Evolutionary conservation across 306 rosid species (phyloP).

Genomic region (Nissolia schottii): DNA sequence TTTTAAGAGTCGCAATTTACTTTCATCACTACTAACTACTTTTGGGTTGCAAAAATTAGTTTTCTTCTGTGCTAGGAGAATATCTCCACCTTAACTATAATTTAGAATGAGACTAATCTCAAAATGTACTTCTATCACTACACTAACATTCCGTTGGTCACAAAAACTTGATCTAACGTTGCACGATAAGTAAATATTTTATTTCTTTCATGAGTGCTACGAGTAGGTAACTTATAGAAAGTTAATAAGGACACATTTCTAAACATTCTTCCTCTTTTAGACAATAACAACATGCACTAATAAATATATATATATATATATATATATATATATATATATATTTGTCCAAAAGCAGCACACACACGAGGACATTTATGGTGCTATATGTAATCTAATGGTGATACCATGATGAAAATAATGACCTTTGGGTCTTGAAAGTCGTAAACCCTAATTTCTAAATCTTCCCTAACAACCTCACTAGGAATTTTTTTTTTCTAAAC

Average conservation of each 20-base stretch:
- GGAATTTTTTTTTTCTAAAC: background rate
- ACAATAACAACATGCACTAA: slow-evolving; percentile 8
- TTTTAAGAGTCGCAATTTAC: no score
- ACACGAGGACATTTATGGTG: background rate
- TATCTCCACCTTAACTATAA: no score
- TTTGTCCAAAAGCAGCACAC: background rate
- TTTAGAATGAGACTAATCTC: no score
- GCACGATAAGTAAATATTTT: background rate
- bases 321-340: no score
- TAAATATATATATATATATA: no score
- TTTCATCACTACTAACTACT: no score
- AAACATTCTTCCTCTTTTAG: background rate
- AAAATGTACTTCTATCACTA: no score
- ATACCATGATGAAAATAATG: background rate
- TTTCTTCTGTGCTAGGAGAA: no score
- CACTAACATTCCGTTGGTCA: no score
- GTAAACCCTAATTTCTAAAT: slow-evolving; percentile 11
- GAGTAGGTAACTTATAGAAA: background rate
- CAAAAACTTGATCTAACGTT: background rate
- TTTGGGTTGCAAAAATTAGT: no score
- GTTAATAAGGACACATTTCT: background rate
- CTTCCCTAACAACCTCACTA: slow-evolving; percentile 16
- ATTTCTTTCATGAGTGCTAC: background rate
- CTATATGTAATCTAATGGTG: background rate
- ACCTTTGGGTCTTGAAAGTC: background rate